A percentile compares a stretch with the other conserved stretches of the same genome.
Conservation (phyloP, 257 asterid species). For the Gentiana dahurica region DNA sequence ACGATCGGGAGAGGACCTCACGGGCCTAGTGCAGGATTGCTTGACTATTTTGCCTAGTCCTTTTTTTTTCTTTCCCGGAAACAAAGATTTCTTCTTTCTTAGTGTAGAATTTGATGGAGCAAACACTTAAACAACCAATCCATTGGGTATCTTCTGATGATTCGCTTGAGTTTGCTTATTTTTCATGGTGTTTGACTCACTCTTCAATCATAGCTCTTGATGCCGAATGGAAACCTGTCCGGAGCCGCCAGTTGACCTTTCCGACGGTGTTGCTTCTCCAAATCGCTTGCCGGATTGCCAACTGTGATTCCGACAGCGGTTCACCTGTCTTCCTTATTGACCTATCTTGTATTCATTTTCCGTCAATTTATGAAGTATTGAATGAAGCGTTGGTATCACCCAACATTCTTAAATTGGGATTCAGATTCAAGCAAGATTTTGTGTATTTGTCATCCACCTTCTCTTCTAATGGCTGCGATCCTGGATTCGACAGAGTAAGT, state of each 20-base stretch:
- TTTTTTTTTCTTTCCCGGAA: no score
- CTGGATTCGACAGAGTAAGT: slow-evolving; percentile 69
- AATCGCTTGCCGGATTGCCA: slow-evolving; percentile 61
- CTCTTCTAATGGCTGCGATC: slow-evolving; percentile 45
- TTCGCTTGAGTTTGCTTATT: slow-evolving; percentile 65
- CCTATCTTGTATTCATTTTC: slow-evolving; percentile 44
- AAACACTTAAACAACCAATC: slow-evolving; percentile 14
- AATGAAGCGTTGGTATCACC: slow-evolving; percentile 40
- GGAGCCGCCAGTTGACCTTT: slow-evolving; percentile 39
- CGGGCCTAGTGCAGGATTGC: no score
- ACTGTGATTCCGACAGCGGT: background rate
- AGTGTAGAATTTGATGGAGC: slow-evolving; percentile 4
- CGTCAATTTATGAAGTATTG: slow-evolving; percentile 43
- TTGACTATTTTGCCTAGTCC: no score
- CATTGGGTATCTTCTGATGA: slow-evolving; percentile 41
- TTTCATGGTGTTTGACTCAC: slow-evolving; percentile 44
- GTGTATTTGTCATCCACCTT: slow-evolving; percentile 77
- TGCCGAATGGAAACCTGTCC: slow-evolving; percentile 92
- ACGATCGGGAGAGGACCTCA: no score
- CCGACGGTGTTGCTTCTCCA: slow-evolving; percentile 85
- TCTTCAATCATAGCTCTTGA: slow-evolving; percentile 71
- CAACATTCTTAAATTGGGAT: slow-evolving; percentile 58
- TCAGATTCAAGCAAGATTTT: slow-evolving; percentile 84
- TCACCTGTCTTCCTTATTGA: slow-evolving; percentile 61
- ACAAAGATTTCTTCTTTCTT: no score